A percentile compares a stretch with the other conserved stretches of the same genome.
Conservation (phyloP, 2,329 filamentous ascomycete genomes). For the Kalaharituber pfeilii region DNA sequence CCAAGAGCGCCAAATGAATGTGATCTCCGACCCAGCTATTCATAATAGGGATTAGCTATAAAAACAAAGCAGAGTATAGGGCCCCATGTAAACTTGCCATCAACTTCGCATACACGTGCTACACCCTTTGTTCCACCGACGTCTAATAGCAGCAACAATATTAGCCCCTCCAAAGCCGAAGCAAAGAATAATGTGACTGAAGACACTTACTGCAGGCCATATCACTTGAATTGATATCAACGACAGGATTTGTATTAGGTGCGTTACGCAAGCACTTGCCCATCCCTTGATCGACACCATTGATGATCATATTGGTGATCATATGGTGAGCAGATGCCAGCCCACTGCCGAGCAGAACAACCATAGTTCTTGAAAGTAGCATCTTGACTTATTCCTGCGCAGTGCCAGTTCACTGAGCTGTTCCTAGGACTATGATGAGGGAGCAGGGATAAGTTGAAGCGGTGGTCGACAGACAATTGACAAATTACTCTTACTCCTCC, state of each 20-base stretch:
- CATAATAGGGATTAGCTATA: background rate
- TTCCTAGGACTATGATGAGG: too few species aligned
- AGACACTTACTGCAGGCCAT: constrained; percentile 47
- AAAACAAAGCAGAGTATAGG: too few species aligned
- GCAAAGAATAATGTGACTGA: constrained; percentile 26
- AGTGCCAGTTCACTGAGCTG: too few species aligned
- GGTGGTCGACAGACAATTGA: too few species aligned
- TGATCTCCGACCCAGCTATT: constrained; percentile 38
- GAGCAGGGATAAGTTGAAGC: too few species aligned
- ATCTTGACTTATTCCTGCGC: too few species aligned
- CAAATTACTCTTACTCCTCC: too few species aligned
- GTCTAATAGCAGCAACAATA: constrained; percentile 14
- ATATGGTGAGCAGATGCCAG: constrained; percentile 40
- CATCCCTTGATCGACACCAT: constrained; percentile 44
- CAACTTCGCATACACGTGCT: constrained; percentile 31
- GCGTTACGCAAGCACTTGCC: constrained; percentile 56
- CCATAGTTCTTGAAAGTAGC: too few species aligned
- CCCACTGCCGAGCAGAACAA: too few species aligned
- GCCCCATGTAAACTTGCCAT: constrained; percentile 3
- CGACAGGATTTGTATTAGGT: constrained; percentile 39
- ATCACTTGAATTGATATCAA: constrained; percentile 38
- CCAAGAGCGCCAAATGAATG: constrained; percentile 48
- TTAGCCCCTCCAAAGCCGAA: background rate
- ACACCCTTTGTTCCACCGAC: constrained; percentile 34
- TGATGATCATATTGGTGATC: constrained; percentile 46